A percentile compares a stretch with the other conserved stretches of the same genome.
Evolutionary conservation across 306 rosid species (phyloP).

Genomic region (Cicer chorassanicum): DNA sequence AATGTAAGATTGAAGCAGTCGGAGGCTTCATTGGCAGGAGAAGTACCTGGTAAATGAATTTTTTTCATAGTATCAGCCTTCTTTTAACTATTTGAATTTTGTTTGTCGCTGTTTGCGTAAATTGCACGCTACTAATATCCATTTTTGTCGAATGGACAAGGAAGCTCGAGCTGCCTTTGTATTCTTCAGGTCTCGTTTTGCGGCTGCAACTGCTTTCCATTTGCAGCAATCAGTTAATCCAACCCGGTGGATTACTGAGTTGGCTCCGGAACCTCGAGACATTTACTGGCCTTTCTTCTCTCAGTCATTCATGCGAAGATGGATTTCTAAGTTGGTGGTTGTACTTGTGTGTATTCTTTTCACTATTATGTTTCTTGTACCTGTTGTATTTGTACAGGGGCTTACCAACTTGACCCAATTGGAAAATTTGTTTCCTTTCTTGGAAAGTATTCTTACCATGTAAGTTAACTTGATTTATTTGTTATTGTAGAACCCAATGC

Average conservation of each 20-base stretch:
- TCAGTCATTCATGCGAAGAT: slow-evolving; percentile 76
- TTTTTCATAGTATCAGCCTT: slow-evolving; percentile 8
- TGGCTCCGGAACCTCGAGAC: slow-evolving; percentile 89
- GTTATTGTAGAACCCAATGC: background rate
- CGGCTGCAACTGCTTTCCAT: slow-evolving; percentile 80
- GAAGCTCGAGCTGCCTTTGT: slow-evolving; percentile 94
- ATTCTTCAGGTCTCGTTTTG: slow-evolving; percentile 76
- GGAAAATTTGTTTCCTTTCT: slow-evolving; percentile 86
- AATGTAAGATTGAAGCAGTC: slow-evolving; percentile 72
- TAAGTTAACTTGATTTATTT: slow-evolving; percentile 55
- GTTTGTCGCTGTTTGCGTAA: slow-evolving; percentile 17
- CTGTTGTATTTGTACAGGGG: slow-evolving; percentile 63
- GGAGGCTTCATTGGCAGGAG: slow-evolving; percentile 66
- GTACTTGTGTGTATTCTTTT: slow-evolving; percentile 60
- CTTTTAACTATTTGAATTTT: slow-evolving; percentile 32
- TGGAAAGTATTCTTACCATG: slow-evolving; percentile 75
- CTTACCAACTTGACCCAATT: slow-evolving; percentile 76
- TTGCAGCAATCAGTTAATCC: slow-evolving; percentile 84
- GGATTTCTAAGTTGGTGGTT: slow-evolving; percentile 89
- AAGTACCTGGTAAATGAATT: slow-evolving; percentile 65
- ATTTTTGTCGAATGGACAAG: slow-evolving; percentile 51
- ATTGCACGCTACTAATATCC: slow-evolving; percentile 42
- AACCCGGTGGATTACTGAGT: slow-evolving; percentile 78
- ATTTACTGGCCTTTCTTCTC: slow-evolving; percentile 98
- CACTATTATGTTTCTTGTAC: slow-evolving; percentile 75